Evolutionary conservation across 1,284 basidiomycete genomes (phyloP).

Genomic region (Omphalotus olearius): DNA sequence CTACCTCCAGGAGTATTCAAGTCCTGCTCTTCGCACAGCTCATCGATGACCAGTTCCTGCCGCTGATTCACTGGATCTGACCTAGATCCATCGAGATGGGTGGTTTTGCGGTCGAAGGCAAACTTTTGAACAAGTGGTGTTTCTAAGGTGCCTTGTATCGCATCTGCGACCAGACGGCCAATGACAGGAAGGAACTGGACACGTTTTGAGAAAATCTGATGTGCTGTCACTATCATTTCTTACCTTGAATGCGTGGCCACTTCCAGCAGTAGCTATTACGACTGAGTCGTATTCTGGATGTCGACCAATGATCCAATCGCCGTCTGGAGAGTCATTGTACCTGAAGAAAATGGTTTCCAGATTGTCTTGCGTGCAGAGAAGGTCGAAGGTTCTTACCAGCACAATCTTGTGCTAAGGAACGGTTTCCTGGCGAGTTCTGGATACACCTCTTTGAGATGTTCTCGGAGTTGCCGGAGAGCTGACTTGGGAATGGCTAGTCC

Average conservation of each 20-base stretch:
- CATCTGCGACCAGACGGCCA: conserved; percentile 70
- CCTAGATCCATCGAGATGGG: conserved; percentile 3
- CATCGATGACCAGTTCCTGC: conserved; percentile 39
- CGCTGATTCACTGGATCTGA: conserved; percentile 1
- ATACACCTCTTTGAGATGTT: conserved; percentile 53
- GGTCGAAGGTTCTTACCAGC: conserved; percentile 58
- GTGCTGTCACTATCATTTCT: conserved; percentile 7
- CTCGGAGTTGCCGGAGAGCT: conserved; percentile 46
- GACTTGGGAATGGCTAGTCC: conserved; percentile 63
- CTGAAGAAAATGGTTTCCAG: conserved; percentile 28
- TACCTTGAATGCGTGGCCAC: conserved; percentile 83
- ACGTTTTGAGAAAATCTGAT: background rate
- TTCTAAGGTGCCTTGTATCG: conserved; percentile 62
- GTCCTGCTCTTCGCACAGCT: conserved; percentile 25
- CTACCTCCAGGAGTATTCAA: background rate
- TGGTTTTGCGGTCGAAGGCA: conserved; percentile 38
- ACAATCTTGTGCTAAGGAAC: conserved; percentile 69
- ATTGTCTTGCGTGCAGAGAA: background rate
- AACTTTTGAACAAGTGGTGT: conserved; percentile 49
- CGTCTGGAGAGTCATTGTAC: conserved; percentile 77
- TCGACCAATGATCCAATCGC: conserved; percentile 75
- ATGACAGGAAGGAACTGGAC: conserved; percentile 78
- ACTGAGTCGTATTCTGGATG: conserved; percentile 55
- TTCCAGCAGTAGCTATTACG: conserved; percentile 72
- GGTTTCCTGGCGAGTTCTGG: conserved; percentile 69